Evolutionary conservation across 2,329 filamentous ascomycete genomes (phyloP), one percentile per base, ranked within the genome.

Genomic region (Botrytis paeoniae): DNA sequence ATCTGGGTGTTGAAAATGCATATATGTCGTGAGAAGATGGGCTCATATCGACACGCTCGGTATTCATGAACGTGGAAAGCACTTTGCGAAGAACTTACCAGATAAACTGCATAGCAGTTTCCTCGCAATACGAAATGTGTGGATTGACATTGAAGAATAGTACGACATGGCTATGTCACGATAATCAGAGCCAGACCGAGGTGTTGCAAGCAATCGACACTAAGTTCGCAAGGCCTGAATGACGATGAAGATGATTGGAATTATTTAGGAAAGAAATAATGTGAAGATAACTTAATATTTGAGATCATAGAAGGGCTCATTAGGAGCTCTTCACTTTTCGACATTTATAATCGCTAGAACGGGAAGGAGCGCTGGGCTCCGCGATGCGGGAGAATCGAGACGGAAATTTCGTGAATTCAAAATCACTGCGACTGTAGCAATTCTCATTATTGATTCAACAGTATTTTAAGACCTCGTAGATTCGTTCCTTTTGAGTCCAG

Each of bases 31-130:
- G 6, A 29, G n/a, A 9, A 10, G 2, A 14, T 25, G 64, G 32
- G 1, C 6, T 1, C 37, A n/a, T 25, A 10, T 41, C 10, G 3
- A 39, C 4, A 32, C 16, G 1, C n/a, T 12, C 7, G 2, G 10
- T 41, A 3, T 39, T 18, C 7, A 25, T 57, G 10, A 43, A 22
- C 14, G 14, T 29, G 48, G 48, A 57, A 69, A 57, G 48, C 25
- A 57, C 48, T 8, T 18, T 32, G n/a, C 3, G 14, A 22, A 41
- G 9, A 39, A 39, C 16, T 22, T 12, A 22, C 9, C 10, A 32
- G 37, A 57, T 43, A 32, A 1, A 8, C 39, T 68, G n/a, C 5
- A 41, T 5, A 25, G 65, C 35, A 18, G 48, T 18, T 68, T 68
- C 65, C 48, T 57, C 10, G 7, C 29, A 7, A 22, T 5, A 16